Base-by-base conservation (phyloP, 2,329 filamentous ascomycete genomes). In the Aspergillus tubingensis region DNA sequence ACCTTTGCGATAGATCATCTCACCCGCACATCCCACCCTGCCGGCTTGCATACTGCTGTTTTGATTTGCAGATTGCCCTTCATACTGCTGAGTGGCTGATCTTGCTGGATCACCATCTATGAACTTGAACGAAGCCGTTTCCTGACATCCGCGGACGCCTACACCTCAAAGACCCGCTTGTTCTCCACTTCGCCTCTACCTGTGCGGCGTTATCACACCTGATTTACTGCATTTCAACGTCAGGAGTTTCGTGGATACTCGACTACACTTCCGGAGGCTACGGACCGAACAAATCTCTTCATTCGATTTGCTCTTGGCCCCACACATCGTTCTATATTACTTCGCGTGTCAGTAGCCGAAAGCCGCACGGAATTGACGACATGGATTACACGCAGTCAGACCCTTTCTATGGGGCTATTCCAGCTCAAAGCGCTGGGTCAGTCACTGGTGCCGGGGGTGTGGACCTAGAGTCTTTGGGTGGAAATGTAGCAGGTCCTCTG, bases 341-440 rank as follows among this genome's bases (percentile, higher is more conserved):
- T 41, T 44, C 43, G 13, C 11, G 25, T 19, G 41, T 27, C 47
- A 39, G 17, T 11, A 32, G 47, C 27, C 27, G 10, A 43, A 15
- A 17, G 11, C 27, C 32, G 48, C 23, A 32, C 39, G 27, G 32
- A 56, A 27, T 15, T 39, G 50, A 48, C 58, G 58, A 61, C 10
- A 73, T 74, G 72, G 71, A 72, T 51, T 66, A 66, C 38, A 65
- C 64, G 23, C 63, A 67, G 52, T 60, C 67, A 23, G 72, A 74
- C 55, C 66, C 69, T 23, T 68, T 67, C 58, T 67, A 68, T 50
- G 62, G 63, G 38, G 66, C 62, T 30, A 65, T 66, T 36, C 25
- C 61, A 23, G 57, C 61, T 47, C 57, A 59, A 21, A 62, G 62
- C 38, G 53, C 54, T 19, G 48, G 62, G 32, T 60, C 64, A 47